phyloP scores from a whole-genome alignment of 2,329 filamentous ascomycete species.

The Elsinoe fawcettii region DNA sequence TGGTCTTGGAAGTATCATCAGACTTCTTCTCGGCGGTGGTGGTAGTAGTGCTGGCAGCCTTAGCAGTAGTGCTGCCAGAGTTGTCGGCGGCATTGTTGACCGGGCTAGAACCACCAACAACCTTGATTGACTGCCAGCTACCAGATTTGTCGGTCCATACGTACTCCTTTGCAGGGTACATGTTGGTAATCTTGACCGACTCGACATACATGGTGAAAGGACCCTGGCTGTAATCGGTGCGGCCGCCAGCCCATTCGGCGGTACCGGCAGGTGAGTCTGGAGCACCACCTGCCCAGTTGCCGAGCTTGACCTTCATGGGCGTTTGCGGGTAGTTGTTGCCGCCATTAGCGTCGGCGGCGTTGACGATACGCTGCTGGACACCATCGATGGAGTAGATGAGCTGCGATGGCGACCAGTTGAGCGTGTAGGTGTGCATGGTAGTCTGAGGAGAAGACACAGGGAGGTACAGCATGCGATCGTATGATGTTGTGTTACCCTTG shows the following conservation, averaged over 20 bases:
- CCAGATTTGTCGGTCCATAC: slow-evolving; percentile 44
- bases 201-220: slow-evolving; percentile 48
- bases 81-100: neutral
- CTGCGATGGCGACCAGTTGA: slow-evolving; percentile 60
- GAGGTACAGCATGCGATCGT: slow-evolving; percentile 60
- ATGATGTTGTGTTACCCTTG: slow-evolving; percentile 63
- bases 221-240: slow-evolving; percentile 39
- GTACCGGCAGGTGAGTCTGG: slow-evolving; percentile 47
- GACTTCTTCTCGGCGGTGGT: neutral
- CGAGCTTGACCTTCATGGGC: slow-evolving; percentile 58
- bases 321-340: slow-evolving; percentile 71
- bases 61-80: neutral
- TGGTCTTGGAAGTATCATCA: neutral
- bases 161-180: slow-evolving; percentile 45
- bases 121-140: slow-evolving; percentile 52
- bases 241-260: slow-evolving; percentile 60
- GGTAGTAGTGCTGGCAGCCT: neutral
- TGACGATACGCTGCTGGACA: slow-evolving; percentile 59
- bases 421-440: slow-evolving; percentile 62
- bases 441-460: slow-evolving; percentile 47
- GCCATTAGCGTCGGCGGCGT: slow-evolving; percentile 55
- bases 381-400: slow-evolving; percentile 66
- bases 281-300: slow-evolving; percentile 44
- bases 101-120: neutral
- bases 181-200: slow-evolving; percentile 45